Evolutionary conservation across 2,329 filamentous ascomycete species (phyloP), one percentile per base, ranked within the genome.

Genomic region (Nemania bipapillata): DNA sequence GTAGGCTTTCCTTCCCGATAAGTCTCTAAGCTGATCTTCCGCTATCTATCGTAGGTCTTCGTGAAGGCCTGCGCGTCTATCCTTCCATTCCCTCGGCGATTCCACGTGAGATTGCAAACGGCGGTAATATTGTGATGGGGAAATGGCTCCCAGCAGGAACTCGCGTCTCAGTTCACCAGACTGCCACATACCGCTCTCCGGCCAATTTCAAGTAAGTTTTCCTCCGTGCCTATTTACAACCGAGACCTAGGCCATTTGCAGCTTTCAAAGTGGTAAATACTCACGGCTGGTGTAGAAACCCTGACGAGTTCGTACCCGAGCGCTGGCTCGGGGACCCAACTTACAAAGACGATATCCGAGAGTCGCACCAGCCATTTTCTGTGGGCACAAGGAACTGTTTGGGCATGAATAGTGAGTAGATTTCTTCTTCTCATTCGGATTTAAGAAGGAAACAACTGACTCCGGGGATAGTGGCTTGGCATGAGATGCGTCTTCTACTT

Each of bases 1-100:
- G n/a, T n/a, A n/a, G n/a, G n/a, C n/a, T n/a, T n/a, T n/a, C n/a
- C n/a, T 57, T 26, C 15, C n/a, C 15, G 49, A 11, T 17, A n/a
- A n/a, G 24, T 42, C n/a, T 17, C 30, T 11, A 11, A n/a, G 9
- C 24, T 58, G 28, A 62, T 26, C 3, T 35, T 35, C 12, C 9
- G 15, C 12, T 17, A 3, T 15, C 12, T 17, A 3, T 15, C 12
- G 0, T 59, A 68, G 76, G 75, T 47, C 56, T 77, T 22, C 63
- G 69, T 5, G 75, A 77, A 65, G 69, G 69, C 2, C 35, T 77
- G 32, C 72, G 75, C 2, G 42, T 77, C 6, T 76, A 74, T 42
- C 74, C 74, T 9, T 69, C 75, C 0, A 59, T 75, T 3, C 74
- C 74, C 1, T 63, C 67, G 3, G 72, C 71, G 6, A 65, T 66